Percentiles rank a stretch among this genome's conserved stretches.
These are phyloP conservation scores for Xanthoconium separans DNA, from an alignment of 1,284 basidiomycete species.

Conservation along the genomic window DNA sequence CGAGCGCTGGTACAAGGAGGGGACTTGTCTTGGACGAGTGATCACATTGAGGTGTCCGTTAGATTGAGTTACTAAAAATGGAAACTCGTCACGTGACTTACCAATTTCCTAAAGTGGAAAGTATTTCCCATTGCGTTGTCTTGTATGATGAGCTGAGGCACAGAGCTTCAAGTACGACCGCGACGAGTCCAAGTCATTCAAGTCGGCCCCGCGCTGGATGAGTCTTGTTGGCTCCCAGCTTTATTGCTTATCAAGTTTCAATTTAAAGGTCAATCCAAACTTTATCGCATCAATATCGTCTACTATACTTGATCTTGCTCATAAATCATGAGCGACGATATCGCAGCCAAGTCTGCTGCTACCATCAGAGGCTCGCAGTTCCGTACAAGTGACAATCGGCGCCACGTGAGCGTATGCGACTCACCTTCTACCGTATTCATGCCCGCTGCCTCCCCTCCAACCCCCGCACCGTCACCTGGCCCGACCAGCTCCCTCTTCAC, in stretches of 20 bases:
- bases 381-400: constrained; percentile 16
- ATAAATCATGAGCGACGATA: constrained; percentile 15
- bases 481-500: constrained; percentile 27
- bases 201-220: constrained; percentile 4
- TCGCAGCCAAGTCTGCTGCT: background rate
- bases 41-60: constrained; percentile 2
- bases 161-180: background rate
- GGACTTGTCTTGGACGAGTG: background rate
- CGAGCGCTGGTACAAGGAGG: background rate
- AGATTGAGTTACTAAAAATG: constrained; percentile 8
- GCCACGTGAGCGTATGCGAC: constrained; percentile 17
- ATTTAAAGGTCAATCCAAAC: background rate
- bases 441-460: constrained; percentile 63
- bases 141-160: background rate
- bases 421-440: constrained; percentile 45
- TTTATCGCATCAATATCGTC: constrained; percentile 12
- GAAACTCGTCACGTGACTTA: constrained; percentile 12
- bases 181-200: constrained; percentile 6
- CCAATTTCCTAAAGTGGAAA: constrained; percentile 4
- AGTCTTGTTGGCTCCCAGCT: background rate
- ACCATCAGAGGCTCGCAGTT: constrained; percentile 11
- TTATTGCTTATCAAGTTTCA: background rate
- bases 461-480: constrained; percentile 65
- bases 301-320: background rate
- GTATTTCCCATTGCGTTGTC: constrained; percentile 6